Conservation (phyloP, 257 asterid genomes). For the Phtheirospermum japonicum region DNA sequence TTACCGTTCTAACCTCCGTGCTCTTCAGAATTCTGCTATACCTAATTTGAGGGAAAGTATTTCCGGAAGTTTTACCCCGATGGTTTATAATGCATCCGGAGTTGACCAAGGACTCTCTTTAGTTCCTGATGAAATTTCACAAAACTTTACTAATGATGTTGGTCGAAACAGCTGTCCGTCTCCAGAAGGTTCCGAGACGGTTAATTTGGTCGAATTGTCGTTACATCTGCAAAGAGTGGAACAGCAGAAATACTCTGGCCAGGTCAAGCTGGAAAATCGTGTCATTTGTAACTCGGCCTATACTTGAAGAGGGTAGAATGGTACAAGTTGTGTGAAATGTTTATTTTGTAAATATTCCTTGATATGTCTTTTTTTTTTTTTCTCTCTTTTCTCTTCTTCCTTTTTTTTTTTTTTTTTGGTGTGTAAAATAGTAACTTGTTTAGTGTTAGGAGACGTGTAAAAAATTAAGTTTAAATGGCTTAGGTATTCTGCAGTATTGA, state of each 20-base stretch:
- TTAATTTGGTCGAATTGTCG: constrained; percentile 53
- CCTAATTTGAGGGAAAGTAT: constrained; percentile 10
- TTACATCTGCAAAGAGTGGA: constrained; percentile 60
- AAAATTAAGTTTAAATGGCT: no score
- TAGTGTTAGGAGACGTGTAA: no score
- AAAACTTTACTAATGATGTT: background rate
- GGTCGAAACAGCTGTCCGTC: constrained; percentile 20
- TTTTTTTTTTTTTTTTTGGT: no score
- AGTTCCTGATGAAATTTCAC: no score
- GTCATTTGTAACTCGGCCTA: constrained; percentile 28
- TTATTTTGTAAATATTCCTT: background rate
- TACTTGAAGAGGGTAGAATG: constrained; percentile 11
- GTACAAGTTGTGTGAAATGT: constrained; percentile 9
- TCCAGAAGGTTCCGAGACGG: constrained; percentile 32
- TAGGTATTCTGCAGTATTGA: no score
- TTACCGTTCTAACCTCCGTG: constrained; percentile 11
- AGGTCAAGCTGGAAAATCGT: constrained; percentile 46
- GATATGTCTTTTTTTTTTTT: no score
- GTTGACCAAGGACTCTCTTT: no score
- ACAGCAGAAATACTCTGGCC: constrained; percentile 40
- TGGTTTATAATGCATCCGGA: constrained; percentile 17
- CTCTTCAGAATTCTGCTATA: constrained; percentile 21
- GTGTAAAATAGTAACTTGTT: no score
- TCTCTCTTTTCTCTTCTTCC: no score
- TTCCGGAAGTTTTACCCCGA: background rate